Evolutionary conservation across 75 land plant genomes (phyloP).

Genomic region (Gnetum montanum): DNA sequence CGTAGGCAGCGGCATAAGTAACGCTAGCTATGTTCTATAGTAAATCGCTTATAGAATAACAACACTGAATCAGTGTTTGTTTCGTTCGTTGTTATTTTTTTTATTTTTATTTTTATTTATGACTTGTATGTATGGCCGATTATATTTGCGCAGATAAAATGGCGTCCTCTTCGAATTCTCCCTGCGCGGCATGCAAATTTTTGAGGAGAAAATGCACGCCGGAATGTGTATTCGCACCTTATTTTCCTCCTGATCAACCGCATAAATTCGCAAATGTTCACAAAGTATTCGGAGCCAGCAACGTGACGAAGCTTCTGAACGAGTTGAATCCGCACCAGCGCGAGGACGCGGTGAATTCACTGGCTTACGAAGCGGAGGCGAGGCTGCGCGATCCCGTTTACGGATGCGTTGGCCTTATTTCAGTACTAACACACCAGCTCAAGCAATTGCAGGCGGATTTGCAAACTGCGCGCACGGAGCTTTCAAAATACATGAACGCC

Average conservation of each 20-base stretch:
- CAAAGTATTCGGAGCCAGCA: slow-evolving; percentile 63
- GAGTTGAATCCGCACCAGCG: slow-evolving; percentile 57
- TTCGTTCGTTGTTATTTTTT: no score
- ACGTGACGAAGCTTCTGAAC: slow-evolving; percentile 53
- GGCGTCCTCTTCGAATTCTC: slow-evolving; percentile 37
- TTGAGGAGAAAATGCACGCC: slow-evolving; percentile 54
- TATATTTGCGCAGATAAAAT: background rate
- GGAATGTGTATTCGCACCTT: slow-evolving; percentile 63
- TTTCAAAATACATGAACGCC: slow-evolving; percentile 26
- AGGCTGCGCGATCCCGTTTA: slow-evolving; percentile 59
- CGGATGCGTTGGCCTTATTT: slow-evolving; percentile 65
- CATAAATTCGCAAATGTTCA: slow-evolving; percentile 64
- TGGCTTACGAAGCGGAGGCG: slow-evolving; percentile 67
- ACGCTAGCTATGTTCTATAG: no score
- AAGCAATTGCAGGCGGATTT: slow-evolving; percentile 52
- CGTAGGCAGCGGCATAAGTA: no score
- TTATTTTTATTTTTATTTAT: no score
- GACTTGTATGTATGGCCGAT: no score
- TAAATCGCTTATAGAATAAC: no score
- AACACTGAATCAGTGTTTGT: no score
- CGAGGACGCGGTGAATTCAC: slow-evolving; percentile 62
- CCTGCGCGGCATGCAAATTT: slow-evolving; percentile 68
- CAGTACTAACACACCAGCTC: slow-evolving; percentile 49
- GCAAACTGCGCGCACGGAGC: slow-evolving; percentile 31
- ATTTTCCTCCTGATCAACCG: slow-evolving; percentile 65